A percentile compares a stretch with the other conserved stretches of the same genome.
Evolutionary conservation across 148 eudicot species (phyloP).

Genomic region (Dianthus caryophyllus): DNA sequence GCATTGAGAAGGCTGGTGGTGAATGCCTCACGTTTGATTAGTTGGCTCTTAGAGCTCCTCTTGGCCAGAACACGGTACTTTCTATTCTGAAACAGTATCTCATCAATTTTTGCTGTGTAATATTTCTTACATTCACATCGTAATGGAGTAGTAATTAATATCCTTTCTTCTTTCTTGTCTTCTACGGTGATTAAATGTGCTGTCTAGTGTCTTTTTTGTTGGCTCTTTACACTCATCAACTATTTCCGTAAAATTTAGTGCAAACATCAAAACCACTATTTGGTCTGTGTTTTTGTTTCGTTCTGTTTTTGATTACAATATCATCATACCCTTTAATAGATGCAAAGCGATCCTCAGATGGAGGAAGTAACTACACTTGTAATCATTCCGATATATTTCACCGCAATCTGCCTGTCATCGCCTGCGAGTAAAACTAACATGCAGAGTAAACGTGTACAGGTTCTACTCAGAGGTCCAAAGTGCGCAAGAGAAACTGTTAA

Average conservation of each 20-base stretch:
- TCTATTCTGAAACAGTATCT: neutral
- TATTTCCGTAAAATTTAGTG: neutral
- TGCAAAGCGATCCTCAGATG: too few relatives aligned
- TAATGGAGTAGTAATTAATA: too few relatives aligned
- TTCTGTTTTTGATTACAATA: neutral
- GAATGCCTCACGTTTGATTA: constrained; percentile 86
- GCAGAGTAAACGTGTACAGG: constrained; percentile 28
- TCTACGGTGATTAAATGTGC: too few relatives aligned
- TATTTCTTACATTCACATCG: too few relatives aligned
- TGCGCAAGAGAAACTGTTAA: constrained; percentile 85
- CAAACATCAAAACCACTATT: neutral
- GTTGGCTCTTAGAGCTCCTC: constrained; percentile 90
- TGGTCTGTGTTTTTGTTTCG: neutral
- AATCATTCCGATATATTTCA: too few relatives aligned
- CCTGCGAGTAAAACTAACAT: neutral
- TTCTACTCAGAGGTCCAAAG: constrained; percentile 88
- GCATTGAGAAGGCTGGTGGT: constrained; percentile 92
- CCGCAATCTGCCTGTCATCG: neutral
- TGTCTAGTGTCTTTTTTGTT: too few relatives aligned
- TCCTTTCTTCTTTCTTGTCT: too few relatives aligned
- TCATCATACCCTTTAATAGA: too few relatives aligned
- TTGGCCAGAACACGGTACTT: constrained; percentile 95
- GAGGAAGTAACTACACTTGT: too few relatives aligned
- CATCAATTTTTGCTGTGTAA: neutral
- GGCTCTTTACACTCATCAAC: too few relatives aligned